Percentiles rank a stretch among this genome's conserved stretches.
phyloP scores from a whole-genome alignment of 2,329 filamentous ascomycete genomes.

The Sclerotinia trifoliorum region DNA sequence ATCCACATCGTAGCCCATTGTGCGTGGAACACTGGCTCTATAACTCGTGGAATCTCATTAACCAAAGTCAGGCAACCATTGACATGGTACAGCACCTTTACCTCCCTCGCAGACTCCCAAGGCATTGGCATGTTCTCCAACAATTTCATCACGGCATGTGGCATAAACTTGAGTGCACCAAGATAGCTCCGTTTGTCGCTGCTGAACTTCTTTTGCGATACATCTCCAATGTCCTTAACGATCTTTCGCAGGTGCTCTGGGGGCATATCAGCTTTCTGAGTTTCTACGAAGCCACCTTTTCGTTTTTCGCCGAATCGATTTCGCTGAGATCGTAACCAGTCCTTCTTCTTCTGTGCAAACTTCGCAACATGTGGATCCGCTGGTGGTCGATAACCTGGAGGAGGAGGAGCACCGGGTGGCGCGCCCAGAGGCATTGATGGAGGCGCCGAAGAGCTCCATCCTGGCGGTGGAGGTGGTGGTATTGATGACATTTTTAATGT shows the following conservation, averaged over 20 bases:
- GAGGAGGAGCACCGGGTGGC: constrained; percentile 61
- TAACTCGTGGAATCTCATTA: constrained; percentile 94
- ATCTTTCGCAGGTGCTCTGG: constrained; percentile 98
- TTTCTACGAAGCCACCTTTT: constrained; percentile 94
- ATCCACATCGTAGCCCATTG: constrained; percentile 99
- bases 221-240: constrained; percentile 96
- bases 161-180: constrained; percentile 98
- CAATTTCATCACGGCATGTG: constrained; percentile 93
- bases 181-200: constrained; percentile 98
- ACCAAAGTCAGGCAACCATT: constrained; percentile 96
- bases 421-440: constrained; percentile 50
- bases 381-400: constrained; percentile 79
- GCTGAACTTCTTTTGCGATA: constrained; percentile 98
- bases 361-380: constrained; percentile 85
- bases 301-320: constrained; percentile 96
- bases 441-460: constrained; percentile 56
- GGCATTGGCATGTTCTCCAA: constrained; percentile 99
- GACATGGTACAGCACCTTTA: constrained; percentile 97
- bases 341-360: constrained; percentile 97
- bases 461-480: constrained; percentile 66
- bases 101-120: constrained; percentile 93
- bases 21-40: constrained; percentile 95
- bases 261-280: constrained; percentile 97
- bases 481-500: constrained; percentile 53
- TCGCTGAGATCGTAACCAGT: constrained; percentile 90